Percentiles rank a stretch among this genome's conserved stretches.
phyloP scores from a whole-genome alignment of 2,329 filamentous ascomycete genomes.

The Aciculosporium take region DNA sequence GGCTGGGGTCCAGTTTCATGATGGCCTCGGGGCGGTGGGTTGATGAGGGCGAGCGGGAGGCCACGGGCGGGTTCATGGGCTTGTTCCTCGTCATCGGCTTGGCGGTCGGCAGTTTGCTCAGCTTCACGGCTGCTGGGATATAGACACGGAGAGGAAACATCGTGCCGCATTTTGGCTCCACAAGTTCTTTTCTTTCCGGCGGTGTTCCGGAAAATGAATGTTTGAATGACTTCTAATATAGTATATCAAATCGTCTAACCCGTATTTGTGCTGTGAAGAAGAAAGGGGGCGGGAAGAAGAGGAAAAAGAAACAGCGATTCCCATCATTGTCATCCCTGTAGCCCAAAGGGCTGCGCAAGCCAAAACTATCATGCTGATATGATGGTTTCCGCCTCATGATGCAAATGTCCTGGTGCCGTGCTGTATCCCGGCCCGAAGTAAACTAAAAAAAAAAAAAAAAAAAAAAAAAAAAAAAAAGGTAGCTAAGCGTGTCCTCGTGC shows the following conservation, averaged over 20 bases:
- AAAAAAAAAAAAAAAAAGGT: background rate
- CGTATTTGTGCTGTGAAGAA: too few relatives aligned
- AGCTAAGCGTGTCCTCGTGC: background rate
- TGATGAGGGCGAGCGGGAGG: slow-evolving; percentile 68
- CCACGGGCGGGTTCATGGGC: slow-evolving; percentile 87
- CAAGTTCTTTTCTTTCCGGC: too few relatives aligned
- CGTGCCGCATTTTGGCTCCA: too few relatives aligned
- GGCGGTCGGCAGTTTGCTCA: slow-evolving; percentile 73
- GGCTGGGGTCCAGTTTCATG: slow-evolving; percentile 77
- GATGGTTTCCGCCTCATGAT: background rate
- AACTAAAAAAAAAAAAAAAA: background rate
- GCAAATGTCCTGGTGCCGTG: background rate
- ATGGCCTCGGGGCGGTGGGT: slow-evolving; percentile 79
- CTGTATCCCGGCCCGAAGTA: slow-evolving; percentile 2
- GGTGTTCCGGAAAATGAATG: too few relatives aligned
- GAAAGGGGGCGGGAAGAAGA: too few relatives aligned
- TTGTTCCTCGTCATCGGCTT: slow-evolving; percentile 76
- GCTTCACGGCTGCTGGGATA: slow-evolving; percentile 53
- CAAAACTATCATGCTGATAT: background rate
- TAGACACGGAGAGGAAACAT: slow-evolving; percentile 7
- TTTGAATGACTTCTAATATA: too few relatives aligned
- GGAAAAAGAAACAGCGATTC: background rate
- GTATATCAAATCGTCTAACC: too few relatives aligned
- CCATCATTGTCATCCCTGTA: background rate
- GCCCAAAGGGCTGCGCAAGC: background rate